Evolutionary conservation across 1,284 basidiomycete genomes (phyloP).

Genomic region (Ustilago xerochloae): DNA sequence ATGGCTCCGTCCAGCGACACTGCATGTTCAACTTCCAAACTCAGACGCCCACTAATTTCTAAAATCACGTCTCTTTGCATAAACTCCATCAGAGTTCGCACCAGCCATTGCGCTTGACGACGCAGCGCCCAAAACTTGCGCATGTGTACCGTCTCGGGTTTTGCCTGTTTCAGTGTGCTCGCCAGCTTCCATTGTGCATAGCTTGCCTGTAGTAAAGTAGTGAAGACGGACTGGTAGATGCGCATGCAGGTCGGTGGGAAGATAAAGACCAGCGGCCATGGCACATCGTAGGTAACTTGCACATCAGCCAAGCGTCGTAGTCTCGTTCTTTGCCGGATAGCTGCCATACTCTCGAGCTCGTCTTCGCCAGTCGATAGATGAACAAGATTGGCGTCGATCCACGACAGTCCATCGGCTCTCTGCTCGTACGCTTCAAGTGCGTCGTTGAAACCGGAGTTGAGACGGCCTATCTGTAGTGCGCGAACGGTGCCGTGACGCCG

Average conservation of each 20-base stretch:
- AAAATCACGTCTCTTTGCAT: constrained; percentile 30
- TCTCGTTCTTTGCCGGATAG: constrained; percentile 15
- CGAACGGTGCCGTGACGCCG: constrained; percentile 16
- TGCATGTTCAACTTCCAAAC: constrained; percentile 6
- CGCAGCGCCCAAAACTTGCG: constrained; percentile 45
- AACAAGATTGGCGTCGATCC: constrained; percentile 44
- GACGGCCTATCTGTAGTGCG: constrained; percentile 22
- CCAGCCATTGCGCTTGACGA: constrained; percentile 39
- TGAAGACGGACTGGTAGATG: constrained; percentile 40
- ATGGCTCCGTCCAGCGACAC: constrained; percentile 37
- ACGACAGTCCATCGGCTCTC: neutral
- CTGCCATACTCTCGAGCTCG: constrained; percentile 16
- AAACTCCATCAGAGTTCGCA: constrained; percentile 32
- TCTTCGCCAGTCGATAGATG: constrained; percentile 19
- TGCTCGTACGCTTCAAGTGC: constrained; percentile 19
- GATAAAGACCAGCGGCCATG: constrained; percentile 38
- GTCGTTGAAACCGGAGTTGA: constrained; percentile 37
- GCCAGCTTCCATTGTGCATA: constrained; percentile 35
- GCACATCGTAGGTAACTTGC: constrained; percentile 41
- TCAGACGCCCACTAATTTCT: constrained; percentile 11
- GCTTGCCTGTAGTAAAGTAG: constrained; percentile 32
- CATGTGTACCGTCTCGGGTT: constrained; percentile 35
- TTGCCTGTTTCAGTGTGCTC: constrained; percentile 28
- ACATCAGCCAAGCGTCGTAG: constrained; percentile 32
- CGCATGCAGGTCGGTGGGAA: constrained; percentile 28